A percentile compares a stretch with the other conserved stretches of the same genome.
Conservation (phyloP, 768 basidiomycete genomes). For the Pisolithus tinctorius region DNA sequence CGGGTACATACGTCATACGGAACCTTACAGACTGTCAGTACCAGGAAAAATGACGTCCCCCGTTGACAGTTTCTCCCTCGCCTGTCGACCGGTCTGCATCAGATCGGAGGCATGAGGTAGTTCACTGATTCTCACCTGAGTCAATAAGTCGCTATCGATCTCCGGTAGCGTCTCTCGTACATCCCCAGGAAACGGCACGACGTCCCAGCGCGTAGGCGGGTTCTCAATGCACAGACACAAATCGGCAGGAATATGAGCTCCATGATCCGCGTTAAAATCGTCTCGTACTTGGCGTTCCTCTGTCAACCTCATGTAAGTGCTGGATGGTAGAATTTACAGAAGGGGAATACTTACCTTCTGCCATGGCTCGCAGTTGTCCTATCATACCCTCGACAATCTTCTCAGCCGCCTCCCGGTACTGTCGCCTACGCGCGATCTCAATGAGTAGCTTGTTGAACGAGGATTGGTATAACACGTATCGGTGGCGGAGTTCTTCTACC, state of each 20-base stretch:
- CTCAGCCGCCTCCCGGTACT: slow-evolving; percentile 61
- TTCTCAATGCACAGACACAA: slow-evolving; percentile 74
- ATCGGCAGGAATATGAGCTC: slow-evolving; percentile 68
- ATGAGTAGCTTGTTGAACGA: slow-evolving; percentile 70
- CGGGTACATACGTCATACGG: not conserved
- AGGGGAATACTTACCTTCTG: slow-evolving; percentile 42
- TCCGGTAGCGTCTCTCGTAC: slow-evolving; percentile 52
- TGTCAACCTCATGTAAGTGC: slow-evolving; percentile 19
- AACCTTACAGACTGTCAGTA: slow-evolving; percentile 20
- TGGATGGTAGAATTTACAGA: not conserved
- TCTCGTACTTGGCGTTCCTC: slow-evolving; percentile 63
- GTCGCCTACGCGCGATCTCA: slow-evolving; percentile 63
- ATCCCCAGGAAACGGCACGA: slow-evolving; percentile 53
- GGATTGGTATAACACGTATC: slow-evolving; percentile 61
- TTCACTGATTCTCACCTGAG: slow-evolving; percentile 36
- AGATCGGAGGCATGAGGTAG: not conserved
- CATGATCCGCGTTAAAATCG: slow-evolving; percentile 68
- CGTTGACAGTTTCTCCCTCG: slow-evolving; percentile 18
- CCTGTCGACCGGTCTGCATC: slow-evolving; percentile 14
- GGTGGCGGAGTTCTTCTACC: slow-evolving; percentile 58
- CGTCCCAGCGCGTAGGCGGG: slow-evolving; percentile 66
- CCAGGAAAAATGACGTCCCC: slow-evolving; percentile 12
- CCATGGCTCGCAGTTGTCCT: slow-evolving; percentile 56
- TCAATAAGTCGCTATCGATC: slow-evolving; percentile 52
- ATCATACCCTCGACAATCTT: slow-evolving; percentile 61